Percentiles rank a stretch among this genome's conserved stretches.
Evolutionary conservation across 805 yeast genomes (phyloP).

Genomic region (Zygoascus biomembranicola): DNA sequence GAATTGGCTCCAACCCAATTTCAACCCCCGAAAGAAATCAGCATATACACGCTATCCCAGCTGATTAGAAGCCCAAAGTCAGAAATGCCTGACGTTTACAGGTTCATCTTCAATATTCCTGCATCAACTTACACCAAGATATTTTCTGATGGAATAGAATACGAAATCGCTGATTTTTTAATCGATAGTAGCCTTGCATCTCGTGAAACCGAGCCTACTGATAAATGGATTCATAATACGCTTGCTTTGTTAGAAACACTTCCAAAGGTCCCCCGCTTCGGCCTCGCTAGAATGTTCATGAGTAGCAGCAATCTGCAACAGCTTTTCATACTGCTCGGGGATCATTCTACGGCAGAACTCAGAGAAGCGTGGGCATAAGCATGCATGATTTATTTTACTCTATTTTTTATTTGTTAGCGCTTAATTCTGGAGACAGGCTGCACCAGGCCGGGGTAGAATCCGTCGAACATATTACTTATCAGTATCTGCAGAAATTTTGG

Average conservation of each 20-base stretch:
- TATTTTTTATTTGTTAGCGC: neutral
- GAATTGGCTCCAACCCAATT: neutral
- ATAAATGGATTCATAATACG: constrained; percentile 1
- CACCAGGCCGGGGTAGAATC: constrained; percentile 25
- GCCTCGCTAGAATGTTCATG: constrained; percentile 5
- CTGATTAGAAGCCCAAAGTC: constrained; percentile 13
- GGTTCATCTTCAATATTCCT: constrained; percentile 9
- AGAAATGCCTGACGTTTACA: constrained; percentile 12
- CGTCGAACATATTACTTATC: constrained; percentile 17
- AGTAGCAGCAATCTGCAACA: neutral
- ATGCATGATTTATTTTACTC: neutral
- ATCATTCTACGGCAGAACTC: neutral
- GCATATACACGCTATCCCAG: constrained; percentile 12
- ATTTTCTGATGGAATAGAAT: constrained; percentile 16
- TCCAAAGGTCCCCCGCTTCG: constrained; percentile 7
- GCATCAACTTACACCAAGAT: constrained; percentile 4
- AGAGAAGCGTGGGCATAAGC: neutral
- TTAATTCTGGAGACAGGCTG: constrained; percentile 17
- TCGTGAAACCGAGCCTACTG: neutral
- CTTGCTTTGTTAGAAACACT: neutral
- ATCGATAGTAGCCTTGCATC: constrained; percentile 9
- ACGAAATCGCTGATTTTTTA: constrained; percentile 18
- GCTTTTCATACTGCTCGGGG: neutral
- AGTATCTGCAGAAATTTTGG: constrained; percentile 6
- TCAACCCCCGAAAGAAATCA: constrained; percentile 9